Base-by-base conservation (phyloP, 257 asterid genomes). In the Petunia axillaris region DNA sequence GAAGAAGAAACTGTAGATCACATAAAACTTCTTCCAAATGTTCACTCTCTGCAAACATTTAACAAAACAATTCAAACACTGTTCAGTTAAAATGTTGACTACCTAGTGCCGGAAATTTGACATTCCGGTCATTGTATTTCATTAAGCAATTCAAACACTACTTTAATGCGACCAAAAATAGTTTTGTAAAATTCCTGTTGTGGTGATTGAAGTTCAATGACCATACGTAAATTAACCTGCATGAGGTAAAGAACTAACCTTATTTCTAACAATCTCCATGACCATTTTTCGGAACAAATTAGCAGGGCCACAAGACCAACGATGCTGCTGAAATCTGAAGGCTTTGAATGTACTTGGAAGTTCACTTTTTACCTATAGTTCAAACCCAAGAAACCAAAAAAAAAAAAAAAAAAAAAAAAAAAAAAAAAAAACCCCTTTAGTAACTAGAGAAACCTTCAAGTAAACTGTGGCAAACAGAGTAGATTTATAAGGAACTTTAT, bases 291-390 rank as follows among this genome's bases (percentile, higher is more conserved):
- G 59, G 88, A 90, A 90, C 82, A 89, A 81, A 83, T 89, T 87
- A 10, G 91, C 91, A 0, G 92, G 93, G 36, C 95, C 95, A 81
- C 95, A 89, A 1, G 93, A 89, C 95, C 95, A 91, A 35, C 95
- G 81, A 57, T 91, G 95, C 82, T 91, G 95, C 82, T 91, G 95
- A 83, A 81, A 91, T 15, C 93, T 87, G 82, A 85, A 91, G 11
- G 95, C 95, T 64, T 87, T 91, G 83, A 91, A 89, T 14, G 95
- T 89, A 84, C 95, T 89, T 0, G 95, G 95, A 25, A 89, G 93
- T 64, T 91, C 95, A 80, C 91, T 91, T 81, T 91, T 89, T 59
- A 91, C 95, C 95, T 91, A 52, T 40, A 14, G 8, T 25, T 4
- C 38, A 58, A 25, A 25, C 25, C 25, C 25, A 25, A 25, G 25